Conservation (phyloP, 2,329 filamentous ascomycete genomes). For the Phaeosphaeriaceae sp. region DNA sequence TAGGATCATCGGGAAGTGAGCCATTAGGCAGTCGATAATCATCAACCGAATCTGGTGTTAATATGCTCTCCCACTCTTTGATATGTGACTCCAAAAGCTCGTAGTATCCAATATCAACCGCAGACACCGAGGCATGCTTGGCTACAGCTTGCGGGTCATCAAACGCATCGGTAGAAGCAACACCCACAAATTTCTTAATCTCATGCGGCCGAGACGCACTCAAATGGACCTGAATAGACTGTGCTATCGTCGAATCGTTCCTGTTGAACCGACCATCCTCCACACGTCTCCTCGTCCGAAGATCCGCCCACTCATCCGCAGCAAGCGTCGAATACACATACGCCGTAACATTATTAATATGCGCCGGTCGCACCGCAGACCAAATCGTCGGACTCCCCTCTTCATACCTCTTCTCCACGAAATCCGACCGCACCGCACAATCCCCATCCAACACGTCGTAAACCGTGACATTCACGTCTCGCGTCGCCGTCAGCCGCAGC, state of each 20-base stretch:
- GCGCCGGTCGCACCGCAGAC: slow-evolving; percentile 68
- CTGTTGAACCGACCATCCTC: slow-evolving; percentile 55
- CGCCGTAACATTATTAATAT: slow-evolving; percentile 67
- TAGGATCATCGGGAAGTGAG: slow-evolving; percentile 61
- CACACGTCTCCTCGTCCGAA: slow-evolving; percentile 53
- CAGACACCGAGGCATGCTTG: slow-evolving; percentile 59
- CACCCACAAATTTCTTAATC: slow-evolving; percentile 71
- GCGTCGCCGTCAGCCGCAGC: slow-evolving; percentile 63
- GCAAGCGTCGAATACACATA: slow-evolving; percentile 62
- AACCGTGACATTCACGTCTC: slow-evolving; percentile 62
- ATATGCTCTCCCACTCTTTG: slow-evolving; percentile 66
- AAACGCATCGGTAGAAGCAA: slow-evolving; percentile 73
- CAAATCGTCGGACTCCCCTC: slow-evolving; percentile 62
- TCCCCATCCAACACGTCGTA: slow-evolving; percentile 72
- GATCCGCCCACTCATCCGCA: slow-evolving; percentile 54
- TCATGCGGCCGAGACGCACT: slow-evolving; percentile 60
- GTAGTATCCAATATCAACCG: slow-evolving; percentile 61
- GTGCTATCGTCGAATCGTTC: slow-evolving; percentile 70
- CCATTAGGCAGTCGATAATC: slow-evolving; percentile 64
- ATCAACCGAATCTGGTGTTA: slow-evolving; percentile 68
- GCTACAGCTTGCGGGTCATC: slow-evolving; percentile 62
- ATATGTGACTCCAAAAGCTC: slow-evolving; percentile 62
- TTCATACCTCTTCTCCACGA: slow-evolving; percentile 63
- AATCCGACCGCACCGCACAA: slow-evolving; percentile 69
- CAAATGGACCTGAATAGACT: slow-evolving; percentile 62